Evolutionary conservation across 192 early-diverging fungal genomes (phyloP).

Genomic region (Backusella psychrophila): DNA sequence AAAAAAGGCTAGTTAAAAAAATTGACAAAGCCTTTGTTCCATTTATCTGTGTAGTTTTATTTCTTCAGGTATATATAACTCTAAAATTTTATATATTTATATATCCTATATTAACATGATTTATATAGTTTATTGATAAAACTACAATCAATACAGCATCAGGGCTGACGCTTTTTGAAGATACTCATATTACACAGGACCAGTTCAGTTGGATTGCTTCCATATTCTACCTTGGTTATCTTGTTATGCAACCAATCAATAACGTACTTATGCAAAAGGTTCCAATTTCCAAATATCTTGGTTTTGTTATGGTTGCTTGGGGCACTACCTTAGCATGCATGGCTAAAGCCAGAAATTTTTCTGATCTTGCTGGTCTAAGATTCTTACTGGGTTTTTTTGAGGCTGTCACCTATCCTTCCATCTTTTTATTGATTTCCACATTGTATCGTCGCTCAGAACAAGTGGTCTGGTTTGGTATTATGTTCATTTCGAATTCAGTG

Average conservation of each 20-base stretch:
- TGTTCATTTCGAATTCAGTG: conserved; percentile 14
- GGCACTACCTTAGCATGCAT: conserved; percentile 4
- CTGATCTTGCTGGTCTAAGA: conserved; percentile 18
- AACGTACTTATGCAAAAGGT: conserved; percentile 25
- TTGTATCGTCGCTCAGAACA: conserved; percentile 29
- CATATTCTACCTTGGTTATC: conserved; percentile 30
- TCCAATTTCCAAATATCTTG: conserved; percentile 12
- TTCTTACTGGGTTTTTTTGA: conserved; percentile 30
- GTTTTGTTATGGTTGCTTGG: conserved; percentile 19
- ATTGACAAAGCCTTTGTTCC: conserved; percentile 24
- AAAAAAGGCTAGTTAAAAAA: conserved; percentile 22
- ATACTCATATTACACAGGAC: conserved; percentile 10
- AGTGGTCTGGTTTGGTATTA: conserved; percentile 9
- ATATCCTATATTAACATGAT: not conserved
- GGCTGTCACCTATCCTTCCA: conserved; percentile 19
- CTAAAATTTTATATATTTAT: not conserved
- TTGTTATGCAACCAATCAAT: conserved; percentile 19
- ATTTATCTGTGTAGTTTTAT: conserved; percentile 18
- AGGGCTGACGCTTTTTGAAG: conserved; percentile 14
- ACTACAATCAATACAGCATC: conserved; percentile 4
- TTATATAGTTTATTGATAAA: conserved; percentile 30
- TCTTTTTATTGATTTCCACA: conserved; percentile 18
- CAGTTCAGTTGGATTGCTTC: conserved; percentile 23
- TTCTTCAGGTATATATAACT: conserved; percentile 22
- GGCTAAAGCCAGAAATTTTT: conserved; percentile 13